phyloP scores from a whole-genome alignment of 106 monocot species.

The Gastrodia elata region DNA sequence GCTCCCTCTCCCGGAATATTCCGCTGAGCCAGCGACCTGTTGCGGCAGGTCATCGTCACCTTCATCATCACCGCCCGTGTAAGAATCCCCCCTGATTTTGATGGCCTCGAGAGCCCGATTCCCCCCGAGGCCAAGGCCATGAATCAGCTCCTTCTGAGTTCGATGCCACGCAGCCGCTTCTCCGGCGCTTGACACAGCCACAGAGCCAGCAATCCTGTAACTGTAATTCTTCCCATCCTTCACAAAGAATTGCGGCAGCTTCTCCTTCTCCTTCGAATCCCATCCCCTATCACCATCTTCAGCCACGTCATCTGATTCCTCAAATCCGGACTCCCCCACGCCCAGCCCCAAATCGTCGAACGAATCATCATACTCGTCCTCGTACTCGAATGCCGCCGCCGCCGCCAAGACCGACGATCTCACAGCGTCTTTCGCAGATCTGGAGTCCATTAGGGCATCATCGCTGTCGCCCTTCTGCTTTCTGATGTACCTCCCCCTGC shows the following conservation, averaged over 20 bases:
- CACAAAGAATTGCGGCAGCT: slow-evolving; percentile 82
- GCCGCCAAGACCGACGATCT: slow-evolving; percentile 46
- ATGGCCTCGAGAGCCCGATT: slow-evolving; percentile 57
- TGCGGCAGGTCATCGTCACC: too few species aligned
- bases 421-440: slow-evolving; percentile 41
- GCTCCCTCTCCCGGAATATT: slow-evolving; percentile 28
- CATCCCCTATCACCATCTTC: slow-evolving; percentile 35
- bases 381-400: slow-evolving; percentile 63
- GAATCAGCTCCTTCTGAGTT: slow-evolving; percentile 66
- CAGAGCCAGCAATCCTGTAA: slow-evolving; percentile 82
- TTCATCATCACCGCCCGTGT: slow-evolving; percentile 14
- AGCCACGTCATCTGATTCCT: slow-evolving; percentile 45
- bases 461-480: slow-evolving; percentile 29
- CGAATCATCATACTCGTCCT: slow-evolving; percentile 97
- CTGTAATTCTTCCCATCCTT: slow-evolving; percentile 99
- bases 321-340: slow-evolving; percentile 61
- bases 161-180: slow-evolving; percentile 60
- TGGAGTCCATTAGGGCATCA: slow-evolving; percentile 42
- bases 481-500: slow-evolving; percentile 66
- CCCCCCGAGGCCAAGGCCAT: slow-evolving; percentile 89
- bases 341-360: slow-evolving; percentile 86
- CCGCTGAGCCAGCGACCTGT: slow-evolving; percentile 8
- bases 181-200: slow-evolving; percentile 47
- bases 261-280: slow-evolving; percentile 66
- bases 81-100: slow-evolving; percentile 19